These are phyloP conservation scores for Lachnellula cervina DNA, from an alignment of 2,329 filamentous ascomycete genomes.

Conservation along the genomic window DNA sequence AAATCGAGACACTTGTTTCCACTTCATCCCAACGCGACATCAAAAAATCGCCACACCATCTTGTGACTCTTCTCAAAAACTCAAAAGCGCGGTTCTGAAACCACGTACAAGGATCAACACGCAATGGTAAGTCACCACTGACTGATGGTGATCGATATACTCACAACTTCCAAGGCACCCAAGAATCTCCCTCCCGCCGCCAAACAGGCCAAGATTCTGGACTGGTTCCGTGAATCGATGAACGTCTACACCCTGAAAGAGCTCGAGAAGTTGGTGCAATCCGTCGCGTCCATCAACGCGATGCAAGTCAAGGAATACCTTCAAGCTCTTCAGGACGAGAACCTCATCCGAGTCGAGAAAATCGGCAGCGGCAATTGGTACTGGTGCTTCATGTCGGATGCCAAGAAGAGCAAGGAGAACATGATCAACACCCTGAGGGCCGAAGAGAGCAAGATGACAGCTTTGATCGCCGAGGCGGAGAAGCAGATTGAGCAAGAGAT, in stretches of 20 bases:
- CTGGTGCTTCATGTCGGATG: slow-evolving; percentile 60
- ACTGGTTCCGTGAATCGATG: slow-evolving; percentile 54
- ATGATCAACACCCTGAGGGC: slow-evolving; percentile 34
- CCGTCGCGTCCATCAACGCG: slow-evolving; percentile 56
- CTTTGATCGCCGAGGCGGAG: slow-evolving; percentile 32
- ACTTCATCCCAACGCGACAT: neutral
- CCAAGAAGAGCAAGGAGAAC: slow-evolving; percentile 40
- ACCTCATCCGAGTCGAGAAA: slow-evolving; percentile 60
- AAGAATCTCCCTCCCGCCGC: slow-evolving; percentile 52
- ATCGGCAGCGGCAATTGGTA: slow-evolving; percentile 70
- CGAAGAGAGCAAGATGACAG: slow-evolving; percentile 31
- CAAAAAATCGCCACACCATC: neutral
- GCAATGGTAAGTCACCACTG: neutral
- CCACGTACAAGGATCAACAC: neutral
- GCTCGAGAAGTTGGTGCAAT: slow-evolving; percentile 59
- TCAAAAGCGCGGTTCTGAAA: neutral
- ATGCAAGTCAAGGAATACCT: slow-evolving; percentile 67
- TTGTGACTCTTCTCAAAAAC: neutral
- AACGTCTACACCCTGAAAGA: slow-evolving; percentile 63
- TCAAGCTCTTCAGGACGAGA: slow-evolving; percentile 56
- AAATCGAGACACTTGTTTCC: neutral
- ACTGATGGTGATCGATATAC: neutral
- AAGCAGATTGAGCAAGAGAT: slow-evolving; percentile 34
- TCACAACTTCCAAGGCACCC: slow-evolving; percentile 36
- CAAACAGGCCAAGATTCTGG: slow-evolving; percentile 53